Percentiles rank a stretch among this genome's conserved stretches.
These are phyloP conservation scores for Pseudogymnoascus sp. DNA, from an alignment of 2,329 filamentous ascomycete species.

Conservation along the genomic window DNA sequence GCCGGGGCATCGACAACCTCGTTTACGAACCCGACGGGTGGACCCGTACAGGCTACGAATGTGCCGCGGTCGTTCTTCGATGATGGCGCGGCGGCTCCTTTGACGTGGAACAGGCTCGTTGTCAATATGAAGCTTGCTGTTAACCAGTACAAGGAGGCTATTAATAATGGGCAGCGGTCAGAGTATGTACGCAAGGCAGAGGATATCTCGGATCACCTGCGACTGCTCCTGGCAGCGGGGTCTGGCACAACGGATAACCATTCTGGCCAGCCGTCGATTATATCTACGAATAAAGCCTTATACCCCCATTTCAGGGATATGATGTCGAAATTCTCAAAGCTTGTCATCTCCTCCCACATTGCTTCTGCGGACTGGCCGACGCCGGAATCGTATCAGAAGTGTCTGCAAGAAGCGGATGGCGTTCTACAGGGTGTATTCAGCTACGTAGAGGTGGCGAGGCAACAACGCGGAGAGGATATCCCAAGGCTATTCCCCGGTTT, in stretches of 20 bases:
- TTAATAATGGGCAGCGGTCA: constrained; percentile 72
- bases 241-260: constrained; percentile 98
- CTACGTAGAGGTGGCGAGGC: constrained; percentile 90
- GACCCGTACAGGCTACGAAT: constrained; percentile 36
- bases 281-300: constrained; percentile 92
- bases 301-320: constrained; percentile 98
- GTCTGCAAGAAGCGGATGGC: constrained; percentile 92
- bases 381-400: constrained; percentile 89
- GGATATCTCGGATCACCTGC: constrained; percentile 93
- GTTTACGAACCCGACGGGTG: constrained; percentile 44
- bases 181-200: constrained; percentile 94
- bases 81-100: constrained; percentile 68
- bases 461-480: constrained; percentile 88
- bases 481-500: constrained; percentile 91
- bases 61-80: constrained; percentile 85
- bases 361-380: constrained; percentile 94
- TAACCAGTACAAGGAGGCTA: constrained; percentile 83
- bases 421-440: constrained; percentile 90
- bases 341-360: constrained; percentile 96
- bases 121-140: constrained; percentile 90
- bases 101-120: constrained; percentile 85
- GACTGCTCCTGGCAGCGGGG: constrained; percentile 85
- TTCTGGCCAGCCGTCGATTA: constrained; percentile 97
- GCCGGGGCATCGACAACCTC: constrained; percentile 39
- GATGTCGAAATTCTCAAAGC: constrained; percentile 99